These are phyloP conservation scores for Suhomyces coccinellae DNA, from an alignment of 1,139 yeast species.

Conservation along the genomic window DNA sequence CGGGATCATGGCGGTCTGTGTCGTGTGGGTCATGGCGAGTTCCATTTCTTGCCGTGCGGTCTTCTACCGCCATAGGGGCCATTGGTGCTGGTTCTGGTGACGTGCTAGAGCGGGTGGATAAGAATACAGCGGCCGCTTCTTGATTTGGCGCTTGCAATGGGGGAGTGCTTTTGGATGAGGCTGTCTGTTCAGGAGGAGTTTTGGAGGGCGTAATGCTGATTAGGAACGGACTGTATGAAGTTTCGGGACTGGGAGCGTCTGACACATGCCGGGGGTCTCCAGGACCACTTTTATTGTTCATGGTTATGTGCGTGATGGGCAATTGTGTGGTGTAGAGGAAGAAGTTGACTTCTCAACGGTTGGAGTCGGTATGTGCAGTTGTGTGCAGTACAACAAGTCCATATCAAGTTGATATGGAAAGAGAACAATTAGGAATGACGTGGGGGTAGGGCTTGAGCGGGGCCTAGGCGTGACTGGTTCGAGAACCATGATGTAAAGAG, in stretches of 20 bases:
- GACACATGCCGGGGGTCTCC: not conserved
- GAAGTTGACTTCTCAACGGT: constrained; percentile 1
- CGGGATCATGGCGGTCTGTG: not conserved
- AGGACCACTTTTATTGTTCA: not conserved
- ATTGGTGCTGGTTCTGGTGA: not conserved
- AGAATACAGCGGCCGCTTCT: not conserved
- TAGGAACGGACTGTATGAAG: not conserved
- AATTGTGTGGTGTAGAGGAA: not conserved
- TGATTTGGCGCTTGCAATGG: too few species aligned
- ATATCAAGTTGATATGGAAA: too few species aligned
- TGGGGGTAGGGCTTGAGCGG: too few species aligned
- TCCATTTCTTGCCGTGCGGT: not conserved
- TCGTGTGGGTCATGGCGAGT: not conserved
- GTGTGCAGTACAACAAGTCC: too few species aligned
- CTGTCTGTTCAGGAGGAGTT: too few species aligned
- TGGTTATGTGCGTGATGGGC: not conserved
- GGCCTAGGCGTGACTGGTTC: too few species aligned
- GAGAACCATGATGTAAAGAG: too few species aligned
- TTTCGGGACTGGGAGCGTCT: not conserved
- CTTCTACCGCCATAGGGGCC: constrained; percentile 1
- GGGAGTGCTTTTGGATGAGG: too few species aligned
- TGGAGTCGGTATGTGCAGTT: too few species aligned
- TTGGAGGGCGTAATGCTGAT: too few species aligned
- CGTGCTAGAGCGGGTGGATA: not conserved
- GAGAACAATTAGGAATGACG: too few species aligned